Base-by-base conservation (phyloP, 116 monocot genomes). In the Cymodocea nodosa region DNA sequence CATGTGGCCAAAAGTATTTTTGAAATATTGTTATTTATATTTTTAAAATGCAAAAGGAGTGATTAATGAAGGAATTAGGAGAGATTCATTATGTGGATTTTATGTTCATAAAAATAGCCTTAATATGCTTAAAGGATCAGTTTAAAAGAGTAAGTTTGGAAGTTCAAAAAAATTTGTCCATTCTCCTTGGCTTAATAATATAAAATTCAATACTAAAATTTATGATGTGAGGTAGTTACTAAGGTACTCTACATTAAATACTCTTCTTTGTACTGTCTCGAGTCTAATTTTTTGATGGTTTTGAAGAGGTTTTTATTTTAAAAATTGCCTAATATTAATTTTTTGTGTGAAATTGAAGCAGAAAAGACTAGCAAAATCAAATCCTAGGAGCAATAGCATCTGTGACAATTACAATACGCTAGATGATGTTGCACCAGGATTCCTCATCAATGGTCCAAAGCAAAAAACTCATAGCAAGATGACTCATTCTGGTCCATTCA, bases 331-430 rank as follows among this genome's bases (percentile, higher is more conserved):
- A 52, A 53, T n/a, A 3, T 17, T 35, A 18, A 13, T 40, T 53
- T 11, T 54, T 16, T 53, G 0, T 62, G 15, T 48, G 13, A 18
- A 23, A 10, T 66, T 65, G 66, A 59, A 63, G 60, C 63, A 81
- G 75, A 64, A 76, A 71, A 63, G 37, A 64, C 77, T 62, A 14
- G 22, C 16, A 19, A 73, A 53, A 3, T 36, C 73, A 50, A 83
- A 75, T 59, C 39, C 75, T 8, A 83, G 80, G 19, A 70, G 79
- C 69, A 66, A 8, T 6, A 72, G 77, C 69, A 66, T 17, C 44
- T 75, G 73, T 56, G 60, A 78, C 52, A 82, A 77, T 59, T 81
- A 71, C 64, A 76, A 65, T 53, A 52, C 64, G 20, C 49, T 52
- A 18, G 77, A 75, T 50, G 77, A 75, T 62, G 25, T 62, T 52